Evolutionary conservation across 768 basidiomycete genomes (phyloP), one percentile per base, ranked within the genome.

Genomic region (Podaxis pistillaris): DNA sequence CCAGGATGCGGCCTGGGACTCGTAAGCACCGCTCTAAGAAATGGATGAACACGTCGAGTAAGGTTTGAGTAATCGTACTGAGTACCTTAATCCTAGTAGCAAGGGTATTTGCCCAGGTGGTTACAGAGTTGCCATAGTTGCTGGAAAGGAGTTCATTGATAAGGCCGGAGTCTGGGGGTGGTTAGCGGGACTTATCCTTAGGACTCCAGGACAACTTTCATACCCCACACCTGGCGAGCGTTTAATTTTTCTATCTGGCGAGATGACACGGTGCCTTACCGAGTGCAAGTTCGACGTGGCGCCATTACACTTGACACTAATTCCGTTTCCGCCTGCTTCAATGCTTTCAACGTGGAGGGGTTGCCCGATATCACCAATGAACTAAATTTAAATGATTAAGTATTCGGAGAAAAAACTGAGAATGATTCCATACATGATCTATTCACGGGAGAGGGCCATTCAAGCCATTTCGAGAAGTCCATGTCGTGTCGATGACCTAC

Each of bases 341-440:
- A 73, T 60, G 19, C 76, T 79, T 73, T 84, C 79, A 53, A 78
- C 77, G 61, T 83, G 81, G 30, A 84, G 74, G 4, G 81, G 81
- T 64, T 83, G 83, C 19, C 79, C 77, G 61, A 83, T 79, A 62
- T 83, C 81, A 13, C 81, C 80, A 55, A 82, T 68, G 66, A 83
- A 81, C 79, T 78, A 44, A 3, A 46, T 46, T 1, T 46, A 13
- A 49, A 46, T 53, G 11, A 53, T 67, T 53, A 19, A 57, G 15
- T 2, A 6, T 30, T 13, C n/a, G 11, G 24, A 26, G 12, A 38
- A 46, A 33, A 51, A 26, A 8, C n/a, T 36, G 19, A 50, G 19
- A 60, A n/a, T 65, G 38, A 41, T 17, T 4, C 64, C 66, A 44
- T 71, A 76, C 75, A 67, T 77, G 75, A 56, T 75, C 75, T 76